Evolutionary conservation across 2,329 filamentous ascomycete genomes (phyloP).

Genomic region (Diplodia corticola): DNA sequence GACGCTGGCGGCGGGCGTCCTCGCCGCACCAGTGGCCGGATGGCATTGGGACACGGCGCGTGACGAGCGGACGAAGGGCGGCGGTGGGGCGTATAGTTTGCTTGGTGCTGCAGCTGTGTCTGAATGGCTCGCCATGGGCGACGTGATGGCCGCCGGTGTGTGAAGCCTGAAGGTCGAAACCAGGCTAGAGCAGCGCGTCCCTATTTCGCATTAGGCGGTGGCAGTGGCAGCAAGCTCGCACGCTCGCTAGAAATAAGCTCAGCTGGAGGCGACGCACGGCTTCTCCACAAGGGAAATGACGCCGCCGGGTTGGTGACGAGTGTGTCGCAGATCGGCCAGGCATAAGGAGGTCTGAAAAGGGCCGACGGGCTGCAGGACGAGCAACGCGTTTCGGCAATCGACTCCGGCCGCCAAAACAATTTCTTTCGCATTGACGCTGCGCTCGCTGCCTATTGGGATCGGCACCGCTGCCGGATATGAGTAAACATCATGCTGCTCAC

Average conservation of each 20-base stretch:
- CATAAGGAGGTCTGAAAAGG: too few relatives aligned
- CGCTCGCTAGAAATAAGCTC: not conserved
- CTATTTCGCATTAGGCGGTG: not conserved
- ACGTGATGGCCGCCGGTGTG: not conserved
- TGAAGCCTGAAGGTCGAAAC: not conserved
- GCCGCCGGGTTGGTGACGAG: not conserved
- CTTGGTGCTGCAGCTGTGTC: not conserved
- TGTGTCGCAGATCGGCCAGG: not conserved
- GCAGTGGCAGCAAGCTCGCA: not conserved
- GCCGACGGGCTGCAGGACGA: too few relatives aligned
- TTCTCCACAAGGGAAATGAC: not conserved
- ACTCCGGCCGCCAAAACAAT: not conserved
- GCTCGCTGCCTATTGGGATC: not conserved
- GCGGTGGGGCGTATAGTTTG: too few relatives aligned
- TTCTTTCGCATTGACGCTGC: not conserved
- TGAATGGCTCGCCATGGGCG: not conserved
- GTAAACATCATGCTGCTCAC: not conserved
- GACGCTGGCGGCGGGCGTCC: not conserved
- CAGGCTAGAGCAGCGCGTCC: not conserved
- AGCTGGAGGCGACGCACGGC: not conserved
- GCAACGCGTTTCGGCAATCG: conserved; percentile 1
- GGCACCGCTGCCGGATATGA: not conserved
- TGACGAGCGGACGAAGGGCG: too few relatives aligned
- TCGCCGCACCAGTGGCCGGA: not conserved
- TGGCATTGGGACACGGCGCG: too few relatives aligned